Percentiles rank a stretch among this genome's conserved stretches.
Conservation (phyloP, 306 rosid genomes). For the Rubus parviflorus region DNA sequence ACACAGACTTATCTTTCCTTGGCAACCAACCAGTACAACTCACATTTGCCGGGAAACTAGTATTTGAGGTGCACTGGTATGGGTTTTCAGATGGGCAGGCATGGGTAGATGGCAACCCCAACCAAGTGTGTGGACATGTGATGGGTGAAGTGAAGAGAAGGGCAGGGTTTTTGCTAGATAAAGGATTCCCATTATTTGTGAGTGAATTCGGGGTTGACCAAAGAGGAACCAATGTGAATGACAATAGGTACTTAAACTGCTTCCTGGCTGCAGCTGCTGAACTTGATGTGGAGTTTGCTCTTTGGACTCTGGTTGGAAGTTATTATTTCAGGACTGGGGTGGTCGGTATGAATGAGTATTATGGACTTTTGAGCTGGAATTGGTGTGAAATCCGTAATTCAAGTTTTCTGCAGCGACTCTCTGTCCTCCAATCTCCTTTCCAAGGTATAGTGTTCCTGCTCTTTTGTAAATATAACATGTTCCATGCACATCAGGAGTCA, state of each 20-base stretch:
- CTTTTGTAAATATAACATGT: background rate
- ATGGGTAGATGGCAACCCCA: conserved; percentile 69
- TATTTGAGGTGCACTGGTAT: conserved; percentile 82
- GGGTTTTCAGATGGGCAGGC: conserved; percentile 64
- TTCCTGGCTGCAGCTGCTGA: conserved; percentile 65
- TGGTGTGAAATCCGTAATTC: conserved; percentile 57
- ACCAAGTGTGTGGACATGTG: conserved; percentile 78
- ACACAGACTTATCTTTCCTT: conserved; percentile 65
- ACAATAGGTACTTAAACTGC: conserved; percentile 73
- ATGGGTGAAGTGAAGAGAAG: conserved; percentile 41
- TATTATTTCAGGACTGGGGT: conserved; percentile 73
- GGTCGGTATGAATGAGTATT: conserved; percentile 66
- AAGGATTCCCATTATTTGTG: conserved; percentile 75
- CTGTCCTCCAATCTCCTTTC: conserved; percentile 70
- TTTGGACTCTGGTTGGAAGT: conserved; percentile 86
- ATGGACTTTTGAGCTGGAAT: conserved; percentile 59
- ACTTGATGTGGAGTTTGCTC: conserved; percentile 76
- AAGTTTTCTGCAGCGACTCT: conserved; percentile 46
- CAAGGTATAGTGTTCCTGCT: conserved; percentile 45
- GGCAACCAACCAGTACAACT: conserved; percentile 40
- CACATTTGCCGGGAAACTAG: conserved; percentile 57
- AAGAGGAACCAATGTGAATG: conserved; percentile 78
- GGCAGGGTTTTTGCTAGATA: conserved; percentile 59
- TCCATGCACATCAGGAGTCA: background rate
- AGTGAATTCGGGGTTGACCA: conserved; percentile 81